phyloP scores from a whole-genome alignment of 1,139 yeast genomes.

The Starmera stellimalicola region DNA sequence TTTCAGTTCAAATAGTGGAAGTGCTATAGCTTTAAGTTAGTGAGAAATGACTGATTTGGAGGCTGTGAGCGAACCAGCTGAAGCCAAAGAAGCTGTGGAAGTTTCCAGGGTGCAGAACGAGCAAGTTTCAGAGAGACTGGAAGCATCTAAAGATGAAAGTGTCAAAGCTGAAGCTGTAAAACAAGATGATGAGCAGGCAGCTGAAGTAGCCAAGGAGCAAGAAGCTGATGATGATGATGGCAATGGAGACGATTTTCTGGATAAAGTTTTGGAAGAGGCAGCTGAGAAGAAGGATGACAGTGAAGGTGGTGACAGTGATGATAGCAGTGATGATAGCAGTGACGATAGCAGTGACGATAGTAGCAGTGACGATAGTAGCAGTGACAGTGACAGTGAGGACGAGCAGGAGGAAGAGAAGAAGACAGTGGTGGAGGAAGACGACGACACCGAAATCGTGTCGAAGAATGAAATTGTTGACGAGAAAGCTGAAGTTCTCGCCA shows the following conservation, averaged over 20 bases:
- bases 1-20: too few relatives aligned
- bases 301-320: constrained; percentile 13
- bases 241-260: constrained; percentile 15
- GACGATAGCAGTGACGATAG: constrained; percentile 16
- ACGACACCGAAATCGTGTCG: constrained; percentile 60
- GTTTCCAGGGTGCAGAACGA: too few relatives aligned
- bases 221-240: too few relatives aligned
- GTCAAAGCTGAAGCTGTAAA: too few relatives aligned
- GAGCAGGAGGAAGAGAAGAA: constrained; percentile 14
- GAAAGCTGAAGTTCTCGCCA: constrained; percentile 59
- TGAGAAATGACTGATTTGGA: too few relatives aligned
- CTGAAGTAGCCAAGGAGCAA: too few relatives aligned
- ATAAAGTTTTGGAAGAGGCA: constrained; percentile 15
- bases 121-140: too few relatives aligned
- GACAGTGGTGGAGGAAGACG: constrained; percentile 21
- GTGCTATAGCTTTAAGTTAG: too few relatives aligned
- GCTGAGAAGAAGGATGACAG: constrained; percentile 12
- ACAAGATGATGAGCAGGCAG: too few relatives aligned
- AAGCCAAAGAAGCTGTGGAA: too few relatives aligned
- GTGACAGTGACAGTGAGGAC: constrained; percentile 6
- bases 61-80: too few relatives aligned
- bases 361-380: constrained; percentile 10
- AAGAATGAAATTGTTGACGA: constrained; percentile 70
- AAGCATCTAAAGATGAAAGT: too few relatives aligned
- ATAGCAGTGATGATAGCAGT: constrained; percentile 12